Percentiles rank a stretch among this genome's conserved stretches.
phyloP scores from a whole-genome alignment of 208 protist species.

The Crithidia fasciculata region DNA sequence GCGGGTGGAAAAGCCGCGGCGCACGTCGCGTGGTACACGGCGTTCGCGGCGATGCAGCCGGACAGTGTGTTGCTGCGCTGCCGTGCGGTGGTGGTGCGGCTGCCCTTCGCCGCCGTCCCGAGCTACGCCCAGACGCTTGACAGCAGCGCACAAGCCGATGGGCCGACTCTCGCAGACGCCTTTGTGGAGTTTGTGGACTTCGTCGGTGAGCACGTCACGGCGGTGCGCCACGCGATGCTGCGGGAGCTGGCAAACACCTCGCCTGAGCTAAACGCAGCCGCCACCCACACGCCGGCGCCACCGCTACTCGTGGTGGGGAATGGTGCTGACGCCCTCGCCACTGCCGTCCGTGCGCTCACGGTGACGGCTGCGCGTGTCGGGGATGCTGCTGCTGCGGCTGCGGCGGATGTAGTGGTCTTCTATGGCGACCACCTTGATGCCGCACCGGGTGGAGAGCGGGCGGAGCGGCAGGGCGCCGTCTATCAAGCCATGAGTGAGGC shows the following conservation, averaged over 20 bases:
- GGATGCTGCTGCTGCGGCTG: slow-evolving; percentile 3
- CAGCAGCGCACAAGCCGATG: neutral
- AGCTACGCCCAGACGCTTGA: slow-evolving; percentile 11
- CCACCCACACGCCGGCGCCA: slow-evolving; percentile 8
- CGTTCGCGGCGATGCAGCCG: slow-evolving; percentile 55
- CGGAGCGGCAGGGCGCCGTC: too few species aligned
- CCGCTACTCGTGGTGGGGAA: slow-evolving; percentile 35
- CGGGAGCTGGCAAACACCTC: slow-evolving; percentile 4
- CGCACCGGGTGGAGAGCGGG: slow-evolving; percentile 3
- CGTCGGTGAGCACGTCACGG: slow-evolving; percentile 59
- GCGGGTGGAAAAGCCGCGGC: slow-evolving; percentile 31
- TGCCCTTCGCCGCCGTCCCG: slow-evolving; percentile 59
- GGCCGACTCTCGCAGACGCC: slow-evolving; percentile 20
- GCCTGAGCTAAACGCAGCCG: neutral
- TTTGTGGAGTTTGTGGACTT: slow-evolving; percentile 59
- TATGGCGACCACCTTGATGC: slow-evolving; percentile 44
- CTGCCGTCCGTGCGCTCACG: too few species aligned
- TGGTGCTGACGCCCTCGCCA: slow-evolving; percentile 12
- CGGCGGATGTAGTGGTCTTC: slow-evolving; percentile 37
- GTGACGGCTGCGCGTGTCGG: slow-evolving; percentile 3
- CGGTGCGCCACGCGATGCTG: slow-evolving; percentile 35
- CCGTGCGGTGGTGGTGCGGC: slow-evolving; percentile 53
- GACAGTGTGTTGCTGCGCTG: slow-evolving; percentile 38
- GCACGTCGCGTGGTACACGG: slow-evolving; percentile 66
- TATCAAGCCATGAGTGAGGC: slow-evolving; percentile 21